Conservation (phyloP, 2,329 filamentous ascomycete species). For the Boeremia exigua region DNA sequence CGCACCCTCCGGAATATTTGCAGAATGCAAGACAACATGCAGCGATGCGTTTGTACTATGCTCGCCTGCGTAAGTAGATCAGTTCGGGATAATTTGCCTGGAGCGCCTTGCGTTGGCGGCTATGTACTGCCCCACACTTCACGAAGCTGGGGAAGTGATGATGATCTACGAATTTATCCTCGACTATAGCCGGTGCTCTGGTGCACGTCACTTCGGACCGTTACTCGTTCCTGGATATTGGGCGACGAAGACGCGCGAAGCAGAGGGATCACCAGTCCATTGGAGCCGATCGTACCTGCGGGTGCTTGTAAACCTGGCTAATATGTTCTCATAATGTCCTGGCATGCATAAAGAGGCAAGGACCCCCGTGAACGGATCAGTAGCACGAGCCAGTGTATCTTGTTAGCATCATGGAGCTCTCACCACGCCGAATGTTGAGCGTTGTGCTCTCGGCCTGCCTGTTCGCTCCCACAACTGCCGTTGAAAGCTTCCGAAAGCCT, state of each 20-base stretch:
- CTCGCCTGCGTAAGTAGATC: background rate
- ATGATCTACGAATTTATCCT: constrained; percentile 15
- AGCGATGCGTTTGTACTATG: background rate
- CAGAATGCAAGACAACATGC: background rate
- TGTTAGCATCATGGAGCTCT: constrained; percentile 36
- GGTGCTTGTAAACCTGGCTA: constrained; percentile 9
- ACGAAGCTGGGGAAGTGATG: constrained; percentile 14
- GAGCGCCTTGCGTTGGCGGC: background rate
- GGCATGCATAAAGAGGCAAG: constrained; percentile 9
- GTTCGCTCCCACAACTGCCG: constrained; percentile 35
- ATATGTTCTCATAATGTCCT: constrained; percentile 8
- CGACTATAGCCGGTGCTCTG: constrained; percentile 13
- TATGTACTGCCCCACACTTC: constrained; percentile 13
- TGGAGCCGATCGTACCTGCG: constrained; percentile 4
- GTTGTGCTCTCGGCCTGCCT: constrained; percentile 31
- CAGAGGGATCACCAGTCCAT: constrained; percentile 13
- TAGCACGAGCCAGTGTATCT: constrained; percentile 5
- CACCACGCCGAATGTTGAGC: constrained; percentile 34
- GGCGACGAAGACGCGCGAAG: background rate
- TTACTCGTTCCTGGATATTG: constrained; percentile 7
- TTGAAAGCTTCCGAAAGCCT: constrained; percentile 54
- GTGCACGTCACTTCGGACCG: constrained; percentile 11
- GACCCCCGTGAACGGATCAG: background rate
- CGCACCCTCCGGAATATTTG: constrained; percentile 5
- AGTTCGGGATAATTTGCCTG: constrained; percentile 1